Evolutionary conservation across 202 grass and related monocot species (phyloP).

Genomic region (Zoysia matrella): DNA sequence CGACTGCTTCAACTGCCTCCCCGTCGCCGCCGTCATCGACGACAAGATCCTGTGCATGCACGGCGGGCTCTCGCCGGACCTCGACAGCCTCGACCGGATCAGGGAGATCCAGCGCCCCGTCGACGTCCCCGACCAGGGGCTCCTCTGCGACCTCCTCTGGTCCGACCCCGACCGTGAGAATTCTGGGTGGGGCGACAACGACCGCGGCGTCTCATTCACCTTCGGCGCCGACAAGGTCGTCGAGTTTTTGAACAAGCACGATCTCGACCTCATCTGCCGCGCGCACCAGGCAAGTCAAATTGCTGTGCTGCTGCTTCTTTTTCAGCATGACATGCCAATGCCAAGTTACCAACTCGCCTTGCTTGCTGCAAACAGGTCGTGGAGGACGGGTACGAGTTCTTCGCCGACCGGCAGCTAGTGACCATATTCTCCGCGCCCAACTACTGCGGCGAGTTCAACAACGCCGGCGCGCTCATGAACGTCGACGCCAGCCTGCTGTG

Average conservation of each 20-base stretch:
- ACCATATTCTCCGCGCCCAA: constrained; percentile 64
- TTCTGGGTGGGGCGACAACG: constrained; percentile 71
- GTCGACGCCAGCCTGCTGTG: constrained; percentile 61
- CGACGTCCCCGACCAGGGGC: constrained; percentile 84
- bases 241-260: constrained; percentile 78
- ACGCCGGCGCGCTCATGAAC: constrained; percentile 60
- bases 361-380: constrained; percentile 40
- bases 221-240: constrained; percentile 81
- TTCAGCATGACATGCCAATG: no score
- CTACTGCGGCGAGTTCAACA: constrained; percentile 71
- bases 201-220: constrained; percentile 82
- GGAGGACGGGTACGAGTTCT: constrained; percentile 75
- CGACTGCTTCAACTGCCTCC: constrained; percentile 99
- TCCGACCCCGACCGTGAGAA: constrained; percentile 75
- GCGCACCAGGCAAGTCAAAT: constrained; percentile 59
- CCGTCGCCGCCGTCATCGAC: constrained; percentile 79
- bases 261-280: constrained; percentile 84
- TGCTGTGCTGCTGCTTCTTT: no score
- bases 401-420: constrained; percentile 55
- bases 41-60: constrained; percentile 97
- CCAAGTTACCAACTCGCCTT: no score
- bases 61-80: constrained; percentile 73
- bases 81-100: constrained; percentile 67
- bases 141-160: constrained; percentile 92
- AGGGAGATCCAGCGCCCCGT: constrained; percentile 67